phyloP scores from a whole-genome alignment of 768 basidiomycete species.

The Flagelloscypha sp. region DNA sequence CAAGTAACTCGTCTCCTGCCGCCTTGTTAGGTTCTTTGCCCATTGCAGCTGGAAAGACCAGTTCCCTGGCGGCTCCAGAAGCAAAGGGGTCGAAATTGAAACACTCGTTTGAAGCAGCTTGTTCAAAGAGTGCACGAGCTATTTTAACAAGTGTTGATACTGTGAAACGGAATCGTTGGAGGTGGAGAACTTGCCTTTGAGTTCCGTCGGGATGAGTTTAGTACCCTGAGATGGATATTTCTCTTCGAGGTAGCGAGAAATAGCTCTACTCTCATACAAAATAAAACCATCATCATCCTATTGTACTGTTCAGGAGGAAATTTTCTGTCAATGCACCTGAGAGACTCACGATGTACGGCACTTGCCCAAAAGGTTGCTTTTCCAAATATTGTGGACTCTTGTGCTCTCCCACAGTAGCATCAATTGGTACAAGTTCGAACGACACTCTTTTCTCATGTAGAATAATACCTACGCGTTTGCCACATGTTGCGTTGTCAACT shows the following conservation, averaged over 20 bases:
- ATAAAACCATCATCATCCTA: constrained; percentile 41
- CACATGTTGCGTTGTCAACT: too few species aligned
- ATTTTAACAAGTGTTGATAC: too few species aligned
- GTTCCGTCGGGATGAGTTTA: constrained; percentile 26
- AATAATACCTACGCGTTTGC: constrained; percentile 30
- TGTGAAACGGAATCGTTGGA: too few species aligned
- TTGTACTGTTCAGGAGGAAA: too few species aligned
- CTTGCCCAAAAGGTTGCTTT: constrained; percentile 43
- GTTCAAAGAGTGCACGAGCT: constrained; percentile 25
- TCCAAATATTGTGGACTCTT: constrained; percentile 23
- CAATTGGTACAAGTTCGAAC: constrained; percentile 27
- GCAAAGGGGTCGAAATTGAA: constrained; percentile 36
- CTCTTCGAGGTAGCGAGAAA: constrained; percentile 34
- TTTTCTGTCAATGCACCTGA: background rate
- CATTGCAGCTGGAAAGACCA: constrained; percentile 29
- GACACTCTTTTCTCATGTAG: constrained; percentile 32
- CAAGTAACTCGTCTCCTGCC: constrained; percentile 11
- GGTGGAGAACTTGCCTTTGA: constrained; percentile 3
- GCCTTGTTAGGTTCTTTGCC: constrained; percentile 21
- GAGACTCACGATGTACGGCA: constrained; percentile 27
- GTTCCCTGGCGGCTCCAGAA: constrained; percentile 27
- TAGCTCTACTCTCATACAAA: constrained; percentile 41
- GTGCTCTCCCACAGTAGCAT: constrained; percentile 32
- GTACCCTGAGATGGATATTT: constrained; percentile 33
- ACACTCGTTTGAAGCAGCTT: constrained; percentile 29